Base-by-base conservation (phyloP, 768 basidiomycete species). In the Psilocybe sp. region DNA sequence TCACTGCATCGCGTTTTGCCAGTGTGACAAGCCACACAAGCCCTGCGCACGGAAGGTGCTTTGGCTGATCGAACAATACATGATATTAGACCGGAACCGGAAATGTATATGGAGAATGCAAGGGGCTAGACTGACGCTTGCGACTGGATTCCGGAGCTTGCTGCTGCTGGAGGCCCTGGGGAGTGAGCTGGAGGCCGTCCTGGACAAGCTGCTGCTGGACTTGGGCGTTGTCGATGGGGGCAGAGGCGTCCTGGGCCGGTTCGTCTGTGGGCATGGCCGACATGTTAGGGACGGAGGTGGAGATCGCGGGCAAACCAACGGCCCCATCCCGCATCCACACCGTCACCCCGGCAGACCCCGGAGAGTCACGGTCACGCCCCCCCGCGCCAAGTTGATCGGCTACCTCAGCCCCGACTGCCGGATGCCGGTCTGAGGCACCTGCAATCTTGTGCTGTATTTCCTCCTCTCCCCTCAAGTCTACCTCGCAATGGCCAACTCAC, bases 1-100 rank as follows among this genome's bases (percentile, higher is more conserved):
- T 91, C 89, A 58, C 86, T 89, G 60, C 89, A 91, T 58, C 88
- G 74, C 11, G 89, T 91, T 71, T 91, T 91, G 45, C 89, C 89
- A 44, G 86, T 73, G 66, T 91, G 89, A 68, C 89, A 91, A 12
- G 89, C 85, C 35, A 82, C 78, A 56, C 89, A 91, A 1, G 89
- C 89, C 54, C 89, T 77, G 55, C 89, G 80, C 47, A 89, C 89
- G 39, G 87, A 89, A 31, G 88, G 87, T 39, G 84, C 85, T 69
- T 91, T 89, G 52, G 87, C 87, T 89, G 63, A 44, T 54, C 56
- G 50, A 59, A 55, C 38, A 50, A 47, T 45, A 37, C n/a, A n/a
- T n/a, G 60, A 28, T 28, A 28, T 48, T 34, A 53, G 61, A 60
- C 53, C 53, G 57, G 59, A 19, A 48, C 46, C 37, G 38, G 44